Conservation (phyloP, 2,329 filamentous ascomycete genomes). For the Sodiomyces alkalinus region DNA sequence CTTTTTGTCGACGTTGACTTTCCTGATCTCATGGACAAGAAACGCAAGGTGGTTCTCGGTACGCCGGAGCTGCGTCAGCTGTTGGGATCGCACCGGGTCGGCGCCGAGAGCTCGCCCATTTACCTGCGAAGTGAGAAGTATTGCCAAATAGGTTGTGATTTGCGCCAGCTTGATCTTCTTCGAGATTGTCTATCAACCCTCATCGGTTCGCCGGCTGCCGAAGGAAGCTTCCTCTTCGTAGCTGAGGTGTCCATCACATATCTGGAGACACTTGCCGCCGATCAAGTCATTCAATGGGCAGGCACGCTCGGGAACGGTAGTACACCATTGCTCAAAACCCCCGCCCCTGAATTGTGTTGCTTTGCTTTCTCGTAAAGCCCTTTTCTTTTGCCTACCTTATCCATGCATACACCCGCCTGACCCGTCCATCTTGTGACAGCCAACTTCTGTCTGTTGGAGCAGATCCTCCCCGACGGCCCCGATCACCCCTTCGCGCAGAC, state of each 20-base stretch:
- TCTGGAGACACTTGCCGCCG: constrained; percentile 60
- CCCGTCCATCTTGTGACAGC: too few species aligned
- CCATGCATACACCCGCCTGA: constrained; percentile 6
- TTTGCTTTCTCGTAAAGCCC: constrained; percentile 1
- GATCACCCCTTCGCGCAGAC: constrained; percentile 73
- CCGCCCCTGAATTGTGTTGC: too few species aligned
- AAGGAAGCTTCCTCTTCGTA: constrained; percentile 58
- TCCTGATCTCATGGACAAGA: constrained; percentile 61
- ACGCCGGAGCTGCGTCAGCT: constrained; percentile 39
- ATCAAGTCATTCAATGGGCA: constrained; percentile 68
- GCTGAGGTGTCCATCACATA: constrained; percentile 88
- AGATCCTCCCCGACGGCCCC: constrained; percentile 64
- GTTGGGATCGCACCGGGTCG: constrained; percentile 26
- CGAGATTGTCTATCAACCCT: constrained; percentile 41
- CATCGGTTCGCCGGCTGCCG: constrained; percentile 30
- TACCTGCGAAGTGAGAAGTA: constrained; percentile 56
- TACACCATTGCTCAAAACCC: too few species aligned
- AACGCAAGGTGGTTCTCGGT: constrained; percentile 50
- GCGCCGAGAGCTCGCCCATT: constrained; percentile 28
- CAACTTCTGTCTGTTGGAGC: constrained; percentile 76
- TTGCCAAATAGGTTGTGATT: constrained; percentile 65
- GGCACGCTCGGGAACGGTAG: constrained; percentile 53
- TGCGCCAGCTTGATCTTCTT: constrained; percentile 51
- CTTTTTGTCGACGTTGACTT: constrained; percentile 81
- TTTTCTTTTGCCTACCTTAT: constrained; percentile 4